Percentiles rank a stretch among this genome's conserved stretches.
These are phyloP conservation scores for Oryza glaberrima DNA, from an alignment of 176 grass and related monocot genomes.

Conservation along the genomic window DNA sequence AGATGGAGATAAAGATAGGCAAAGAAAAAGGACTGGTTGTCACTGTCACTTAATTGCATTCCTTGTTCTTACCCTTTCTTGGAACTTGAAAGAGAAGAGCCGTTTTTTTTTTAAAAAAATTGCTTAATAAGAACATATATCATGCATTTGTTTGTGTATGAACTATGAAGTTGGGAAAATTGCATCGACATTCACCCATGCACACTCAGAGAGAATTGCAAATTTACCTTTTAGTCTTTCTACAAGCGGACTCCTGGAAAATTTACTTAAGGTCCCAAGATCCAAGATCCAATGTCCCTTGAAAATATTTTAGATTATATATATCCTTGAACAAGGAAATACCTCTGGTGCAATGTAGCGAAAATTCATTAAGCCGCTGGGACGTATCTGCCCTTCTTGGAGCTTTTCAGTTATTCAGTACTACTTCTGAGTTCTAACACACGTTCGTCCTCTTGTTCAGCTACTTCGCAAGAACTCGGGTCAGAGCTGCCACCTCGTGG, in stretches of 20 bases:
- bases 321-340: slow-evolving; percentile 13
- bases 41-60: not conserved
- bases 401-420: not conserved
- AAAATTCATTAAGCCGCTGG: not conserved
- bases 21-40: not conserved
- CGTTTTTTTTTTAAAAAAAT: not conserved
- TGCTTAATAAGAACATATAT: slow-evolving; percentile 19
- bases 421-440: not conserved
- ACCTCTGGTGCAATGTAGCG: not conserved
- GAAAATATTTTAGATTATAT: not conserved
- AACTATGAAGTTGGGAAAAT: not conserved
- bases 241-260: slow-evolving; percentile 18
- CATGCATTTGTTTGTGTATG: slow-evolving; percentile 10
- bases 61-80: slow-evolving; percentile 12
- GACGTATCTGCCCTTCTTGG: not conserved
- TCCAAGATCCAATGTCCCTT: not conserved
- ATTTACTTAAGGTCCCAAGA: slow-evolving; percentile 3
- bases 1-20: slow-evolving; percentile 9
- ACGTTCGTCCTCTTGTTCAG: slow-evolving; percentile 35
- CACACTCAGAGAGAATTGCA: not conserved
- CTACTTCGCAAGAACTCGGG: slow-evolving; percentile 42
- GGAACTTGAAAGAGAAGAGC: slow-evolving; percentile 1
- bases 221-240: not conserved
- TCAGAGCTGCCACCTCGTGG: slow-evolving; percentile 49
- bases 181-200: not conserved